Evolutionary conservation across 495 filamentous ascomycete species (phyloP), one percentile per base, ranked within the genome.

Genomic region (Aspergillus sclerotiicarbonarius): DNA sequence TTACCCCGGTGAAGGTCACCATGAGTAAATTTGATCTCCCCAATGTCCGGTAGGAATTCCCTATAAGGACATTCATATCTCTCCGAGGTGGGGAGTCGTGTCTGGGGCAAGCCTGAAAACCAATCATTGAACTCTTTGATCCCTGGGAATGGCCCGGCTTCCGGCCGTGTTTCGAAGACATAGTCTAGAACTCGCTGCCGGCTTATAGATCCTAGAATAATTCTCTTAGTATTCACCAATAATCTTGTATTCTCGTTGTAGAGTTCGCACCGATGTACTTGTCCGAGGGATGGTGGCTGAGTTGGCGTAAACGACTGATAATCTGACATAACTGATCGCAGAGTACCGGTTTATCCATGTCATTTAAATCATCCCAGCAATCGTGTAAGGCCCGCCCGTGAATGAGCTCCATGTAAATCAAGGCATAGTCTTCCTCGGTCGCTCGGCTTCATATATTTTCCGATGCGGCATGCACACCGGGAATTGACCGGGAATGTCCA

Each of bases 391-490:
- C 73, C 15, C 57, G 64, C 35, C 77, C 77, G 50, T 65, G 32
- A 18, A 80, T 70, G 25, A 73, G 59, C 57, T 83, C 67, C 76
- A 81, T 79, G 51, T 80, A 80, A 37, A 80, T 75, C 58, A 80
- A 82, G 1, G 70, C 65, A 53, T 62, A 58, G 50, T 67, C 61
- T 9, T 64, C 62, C 54, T 80, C 76, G 30, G 70, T 65, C n/a
- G n/a, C n/a, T n/a, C n/a, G n/a, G n/a, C n/a, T n/a, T n/a, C n/a
- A n/a, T n/a, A n/a, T n/a, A n/a, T n/a, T n/a, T n/a, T n/a, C n/a
- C n/a, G n/a, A n/a, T n/a, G n/a, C n/a, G n/a, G n/a, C n/a, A n/a
- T n/a, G n/a, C n/a, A n/a, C n/a, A n/a, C n/a, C n/a, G n/a, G n/a
- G n/a, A n/a, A n/a, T n/a, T n/a, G n/a, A n/a, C n/a, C n/a, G n/a